These are phyloP conservation scores for Buxus sempervirens DNA, from an alignment of 164 flowering plant species.

Conservation along the genomic window DNA sequence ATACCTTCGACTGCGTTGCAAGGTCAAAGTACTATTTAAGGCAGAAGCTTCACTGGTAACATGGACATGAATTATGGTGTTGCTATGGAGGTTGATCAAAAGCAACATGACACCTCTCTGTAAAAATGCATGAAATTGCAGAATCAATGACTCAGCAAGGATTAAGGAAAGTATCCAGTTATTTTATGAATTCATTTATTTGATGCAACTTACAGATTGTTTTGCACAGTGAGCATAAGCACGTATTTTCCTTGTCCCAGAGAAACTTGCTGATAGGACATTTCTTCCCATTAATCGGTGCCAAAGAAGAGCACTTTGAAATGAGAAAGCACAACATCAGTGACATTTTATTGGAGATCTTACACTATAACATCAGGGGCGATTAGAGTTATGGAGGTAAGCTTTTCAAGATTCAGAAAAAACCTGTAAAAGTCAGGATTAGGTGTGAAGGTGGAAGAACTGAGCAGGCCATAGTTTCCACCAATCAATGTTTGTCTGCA, in stretches of 20 bases:
- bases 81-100: conserved; percentile 64
- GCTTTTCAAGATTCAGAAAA: background rate
- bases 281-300: conserved; percentile 79
- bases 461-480: conserved; percentile 83
- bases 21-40: conserved; percentile 5
- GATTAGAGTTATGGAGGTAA: background rate
- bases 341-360: too few relatives aligned
- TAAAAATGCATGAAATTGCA: conserved; percentile 9
- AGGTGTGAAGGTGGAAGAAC: conserved; percentile 66
- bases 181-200: background rate
- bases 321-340: conserved; percentile 3
- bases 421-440: conserved; percentile 95
- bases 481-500: conserved; percentile 86
- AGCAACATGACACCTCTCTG: conserved; percentile 70
- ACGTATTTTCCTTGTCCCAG: conserved; percentile 55
- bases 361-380: too few relatives aligned
- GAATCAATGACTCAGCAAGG: background rate
- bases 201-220: conserved; percentile 46
- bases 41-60: conserved; percentile 22
- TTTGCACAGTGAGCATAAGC: conserved; percentile 83
- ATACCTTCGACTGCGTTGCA: conserved; percentile 18
- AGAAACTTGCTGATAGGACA: conserved; percentile 58
- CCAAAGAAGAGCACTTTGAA: conserved; percentile 92
- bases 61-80: conserved; percentile 37
- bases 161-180: background rate